Conservation (phyloP, 2,329 filamentous ascomycete species). For the Colletotrichum destructivum region DNA sequence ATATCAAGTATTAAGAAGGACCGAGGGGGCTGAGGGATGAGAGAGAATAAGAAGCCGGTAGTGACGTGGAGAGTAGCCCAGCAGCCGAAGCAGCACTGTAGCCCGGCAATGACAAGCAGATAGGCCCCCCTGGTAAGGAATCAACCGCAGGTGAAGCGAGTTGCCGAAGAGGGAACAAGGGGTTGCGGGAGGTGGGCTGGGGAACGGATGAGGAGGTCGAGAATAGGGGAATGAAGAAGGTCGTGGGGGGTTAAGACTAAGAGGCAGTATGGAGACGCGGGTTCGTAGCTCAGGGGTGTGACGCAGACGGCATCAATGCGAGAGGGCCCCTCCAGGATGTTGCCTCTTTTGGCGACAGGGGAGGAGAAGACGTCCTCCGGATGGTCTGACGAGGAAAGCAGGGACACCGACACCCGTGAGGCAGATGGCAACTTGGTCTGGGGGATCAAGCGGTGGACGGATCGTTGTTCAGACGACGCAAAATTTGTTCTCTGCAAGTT, state of each 20-base stretch:
- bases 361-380: slow-evolving; percentile 2
- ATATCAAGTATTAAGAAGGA: slow-evolving; percentile 12
- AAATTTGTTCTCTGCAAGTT: slow-evolving; percentile 3
- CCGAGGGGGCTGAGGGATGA: neutral
- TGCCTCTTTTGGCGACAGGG: slow-evolving; percentile 26
- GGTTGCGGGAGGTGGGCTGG: slow-evolving; percentile 9
- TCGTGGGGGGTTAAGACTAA: slow-evolving; percentile 13
- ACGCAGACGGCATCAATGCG: slow-evolving; percentile 41
- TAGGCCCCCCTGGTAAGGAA: slow-evolving; percentile 19
- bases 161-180: slow-evolving; percentile 26
- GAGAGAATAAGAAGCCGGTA: neutral
- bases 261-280: slow-evolving; percentile 29
- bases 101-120: slow-evolving; percentile 17
- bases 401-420: slow-evolving; percentile 9
- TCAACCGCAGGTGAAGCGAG: slow-evolving; percentile 36
- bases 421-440: slow-evolving; percentile 5
- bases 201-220: slow-evolving; percentile 14
- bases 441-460: neutral
- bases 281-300: slow-evolving; percentile 25
- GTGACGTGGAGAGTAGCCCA: slow-evolving; percentile 12
- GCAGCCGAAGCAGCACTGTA: neutral
- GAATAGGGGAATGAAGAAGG: neutral
- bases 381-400: slow-evolving; percentile 21
- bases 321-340: slow-evolving; percentile 13
- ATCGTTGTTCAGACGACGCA: slow-evolving; percentile 38